Conservation (phyloP, 2,329 filamentous ascomycete genomes). For the Alternaria gaisen region DNA sequence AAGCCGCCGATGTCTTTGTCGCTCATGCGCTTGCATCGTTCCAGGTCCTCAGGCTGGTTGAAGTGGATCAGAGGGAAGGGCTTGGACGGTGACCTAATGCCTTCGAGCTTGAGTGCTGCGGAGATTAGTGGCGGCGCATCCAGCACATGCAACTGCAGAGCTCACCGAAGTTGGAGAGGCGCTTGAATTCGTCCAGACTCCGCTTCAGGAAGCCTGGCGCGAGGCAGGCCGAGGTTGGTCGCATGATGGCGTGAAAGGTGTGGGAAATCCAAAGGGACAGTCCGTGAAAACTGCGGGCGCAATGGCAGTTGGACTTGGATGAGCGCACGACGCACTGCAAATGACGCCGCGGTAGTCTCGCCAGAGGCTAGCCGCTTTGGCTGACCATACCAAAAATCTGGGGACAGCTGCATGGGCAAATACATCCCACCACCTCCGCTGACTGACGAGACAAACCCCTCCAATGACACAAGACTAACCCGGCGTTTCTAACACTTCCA, state of each 20-base stretch:
- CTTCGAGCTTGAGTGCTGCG: conserved; percentile 74
- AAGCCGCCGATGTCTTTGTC: conserved; percentile 88
- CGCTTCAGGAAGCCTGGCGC: conserved; percentile 64
- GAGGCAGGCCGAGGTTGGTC: conserved; percentile 46
- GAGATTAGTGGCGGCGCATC: conserved; percentile 40
- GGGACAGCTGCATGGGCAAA: conserved; percentile 12
- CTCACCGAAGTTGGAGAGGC: conserved; percentile 64
- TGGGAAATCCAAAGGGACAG: neutral
- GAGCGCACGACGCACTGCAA: conserved; percentile 18
- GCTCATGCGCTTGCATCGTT: conserved; percentile 76
- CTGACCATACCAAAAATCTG: conserved; percentile 28
- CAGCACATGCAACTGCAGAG: conserved; percentile 30
- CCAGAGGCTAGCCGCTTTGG: conserved; percentile 31
- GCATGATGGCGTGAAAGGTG: conserved; percentile 40
- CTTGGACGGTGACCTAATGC: conserved; percentile 69
- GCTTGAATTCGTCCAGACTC: conserved; percentile 67
- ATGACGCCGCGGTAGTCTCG: conserved; percentile 29
- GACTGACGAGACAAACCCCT: conserved; percentile 1
- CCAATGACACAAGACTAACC: conserved; percentile 7
- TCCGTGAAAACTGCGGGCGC: conserved; percentile 7
- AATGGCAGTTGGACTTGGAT: conserved; percentile 16
- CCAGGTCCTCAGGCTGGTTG: conserved; percentile 55
- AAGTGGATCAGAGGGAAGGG: conserved; percentile 74
- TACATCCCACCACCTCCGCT: conserved; percentile 7
- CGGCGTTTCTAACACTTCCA: neutral